Evolutionary conservation across 257 asterid genomes (phyloP).

Genomic region (Galeopsis tetrahit): DNA sequence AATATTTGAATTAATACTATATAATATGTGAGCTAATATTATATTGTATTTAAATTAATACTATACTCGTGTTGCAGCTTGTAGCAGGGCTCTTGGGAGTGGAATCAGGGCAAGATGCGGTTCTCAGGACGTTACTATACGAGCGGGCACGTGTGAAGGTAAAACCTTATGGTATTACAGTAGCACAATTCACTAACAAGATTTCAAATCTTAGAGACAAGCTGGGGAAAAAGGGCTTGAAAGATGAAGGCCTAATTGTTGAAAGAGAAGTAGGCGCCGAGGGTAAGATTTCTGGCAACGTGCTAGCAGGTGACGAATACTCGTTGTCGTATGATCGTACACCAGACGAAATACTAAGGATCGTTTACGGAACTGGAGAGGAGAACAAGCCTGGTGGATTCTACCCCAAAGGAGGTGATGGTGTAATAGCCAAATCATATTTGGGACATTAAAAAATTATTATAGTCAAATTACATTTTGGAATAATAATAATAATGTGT

Average conservation of each 20-base stretch:
- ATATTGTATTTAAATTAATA: no score
- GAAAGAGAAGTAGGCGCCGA: constrained; percentile 54
- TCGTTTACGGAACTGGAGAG: constrained; percentile 61
- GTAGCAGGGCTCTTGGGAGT: constrained; percentile 58
- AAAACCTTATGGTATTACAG: no score
- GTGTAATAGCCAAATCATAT: constrained; percentile 33
- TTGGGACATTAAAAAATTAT: background rate
- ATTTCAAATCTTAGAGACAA: constrained; percentile 52
- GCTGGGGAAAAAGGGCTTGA: constrained; percentile 59
- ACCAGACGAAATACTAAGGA: constrained; percentile 71
- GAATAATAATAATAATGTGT: no score
- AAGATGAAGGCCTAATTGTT: constrained; percentile 79
- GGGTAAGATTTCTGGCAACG: constrained; percentile 34
- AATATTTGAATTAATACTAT: no score
- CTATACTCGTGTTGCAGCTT: constrained; percentile 37
- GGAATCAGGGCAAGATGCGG: constrained; percentile 46
- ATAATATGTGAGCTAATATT: no score
- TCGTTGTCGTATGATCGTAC: constrained; percentile 66
- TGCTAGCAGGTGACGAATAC: no score
- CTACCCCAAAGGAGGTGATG: constrained; percentile 65
- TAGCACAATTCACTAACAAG: constrained; percentile 25
- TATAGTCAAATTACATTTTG: no score
- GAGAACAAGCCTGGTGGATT: constrained; percentile 71
- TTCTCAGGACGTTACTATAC: constrained; percentile 50
- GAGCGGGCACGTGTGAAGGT: constrained; percentile 45